phyloP scores from a whole-genome alignment of 2,329 filamentous ascomycete species.

The Purpureocillium takamizusanense region DNA sequence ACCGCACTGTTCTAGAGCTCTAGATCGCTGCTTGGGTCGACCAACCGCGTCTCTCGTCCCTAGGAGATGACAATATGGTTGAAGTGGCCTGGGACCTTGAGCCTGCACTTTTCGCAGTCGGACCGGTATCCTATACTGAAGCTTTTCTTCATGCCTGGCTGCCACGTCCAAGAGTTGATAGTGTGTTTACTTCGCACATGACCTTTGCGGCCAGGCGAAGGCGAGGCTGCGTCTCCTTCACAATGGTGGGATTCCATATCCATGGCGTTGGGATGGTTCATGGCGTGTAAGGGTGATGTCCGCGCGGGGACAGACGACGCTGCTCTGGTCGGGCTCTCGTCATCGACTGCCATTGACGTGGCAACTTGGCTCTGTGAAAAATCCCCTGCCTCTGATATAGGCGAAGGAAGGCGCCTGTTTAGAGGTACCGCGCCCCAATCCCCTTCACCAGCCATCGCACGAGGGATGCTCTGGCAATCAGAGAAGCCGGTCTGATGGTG shows the following conservation, averaged over 20 bases:
- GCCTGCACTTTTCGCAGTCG: constrained; percentile 69
- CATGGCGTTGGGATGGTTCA: constrained; percentile 30
- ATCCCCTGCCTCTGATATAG: constrained; percentile 50
- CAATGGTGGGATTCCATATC: constrained; percentile 22
- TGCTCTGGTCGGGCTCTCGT: constrained; percentile 22
- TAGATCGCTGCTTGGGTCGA: constrained; percentile 12
- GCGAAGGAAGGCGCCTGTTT: constrained; percentile 46
- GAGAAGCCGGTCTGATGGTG: constrained; percentile 30
- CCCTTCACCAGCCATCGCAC: constrained; percentile 31
- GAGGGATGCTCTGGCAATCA: constrained; percentile 36
- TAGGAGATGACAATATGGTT: constrained; percentile 68
- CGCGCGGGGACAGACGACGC: constrained; percentile 5
- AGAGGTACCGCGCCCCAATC: constrained; percentile 46
- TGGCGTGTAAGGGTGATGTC: constrained; percentile 22
- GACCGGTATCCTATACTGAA: constrained; percentile 72
- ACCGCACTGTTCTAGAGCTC: constrained; percentile 16
- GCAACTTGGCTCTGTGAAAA: constrained; percentile 27
- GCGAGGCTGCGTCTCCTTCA: constrained; percentile 28
- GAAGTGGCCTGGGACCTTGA: constrained; percentile 70
- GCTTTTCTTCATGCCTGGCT: constrained; percentile 57
- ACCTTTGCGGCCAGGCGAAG: constrained; percentile 42
- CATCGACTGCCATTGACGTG: constrained; percentile 22
- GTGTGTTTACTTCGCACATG: constrained; percentile 52
- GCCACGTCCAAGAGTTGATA: constrained; percentile 50
- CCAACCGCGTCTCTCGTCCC: constrained; percentile 18